Percentiles rank a stretch among this genome's conserved stretches.
Conservation (phyloP, 257 asterid species). For the Scutellaria minor region DNA sequence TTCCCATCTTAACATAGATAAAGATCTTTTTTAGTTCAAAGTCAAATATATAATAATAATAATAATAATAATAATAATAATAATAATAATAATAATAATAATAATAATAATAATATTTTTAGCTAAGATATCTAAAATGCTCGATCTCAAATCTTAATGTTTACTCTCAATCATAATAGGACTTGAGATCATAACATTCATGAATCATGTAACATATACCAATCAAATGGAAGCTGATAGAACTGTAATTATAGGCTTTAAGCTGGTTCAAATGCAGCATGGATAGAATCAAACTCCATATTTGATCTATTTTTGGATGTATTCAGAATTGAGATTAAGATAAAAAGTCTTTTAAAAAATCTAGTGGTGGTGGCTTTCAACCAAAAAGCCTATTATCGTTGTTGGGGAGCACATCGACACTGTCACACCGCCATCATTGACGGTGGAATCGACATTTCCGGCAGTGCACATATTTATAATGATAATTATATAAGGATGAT, state of each 20-base stretch:
- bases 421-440: conserved; percentile 37
- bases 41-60: too few species aligned
- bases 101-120: too few species aligned
- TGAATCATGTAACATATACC: too few species aligned
- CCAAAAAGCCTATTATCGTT: conserved; percentile 40
- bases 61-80: too few species aligned
- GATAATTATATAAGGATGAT: conserved; percentile 40
- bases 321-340: conserved; percentile 38
- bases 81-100: too few species aligned
- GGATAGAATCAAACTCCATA: conserved; percentile 40
- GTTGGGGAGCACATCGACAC: conserved; percentile 30
- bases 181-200: too few species aligned
- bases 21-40: too few species aligned
- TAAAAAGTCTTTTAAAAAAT: conserved; percentile 35
- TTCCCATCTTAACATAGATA: too few species aligned
- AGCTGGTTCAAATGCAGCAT: conserved; percentile 42
- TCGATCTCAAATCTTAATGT: too few species aligned
- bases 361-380: conserved; percentile 45
- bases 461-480: conserved; percentile 29
- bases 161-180: too few species aligned
- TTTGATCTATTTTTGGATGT: conserved; percentile 48
- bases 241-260: conserved; percentile 37
- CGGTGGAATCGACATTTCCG: conserved; percentile 37
- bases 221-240: conserved; percentile 31
- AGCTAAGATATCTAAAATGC: too few species aligned